Conservation (phyloP, 345 rosid species). For the Euphorbia pulcherrima region DNA sequence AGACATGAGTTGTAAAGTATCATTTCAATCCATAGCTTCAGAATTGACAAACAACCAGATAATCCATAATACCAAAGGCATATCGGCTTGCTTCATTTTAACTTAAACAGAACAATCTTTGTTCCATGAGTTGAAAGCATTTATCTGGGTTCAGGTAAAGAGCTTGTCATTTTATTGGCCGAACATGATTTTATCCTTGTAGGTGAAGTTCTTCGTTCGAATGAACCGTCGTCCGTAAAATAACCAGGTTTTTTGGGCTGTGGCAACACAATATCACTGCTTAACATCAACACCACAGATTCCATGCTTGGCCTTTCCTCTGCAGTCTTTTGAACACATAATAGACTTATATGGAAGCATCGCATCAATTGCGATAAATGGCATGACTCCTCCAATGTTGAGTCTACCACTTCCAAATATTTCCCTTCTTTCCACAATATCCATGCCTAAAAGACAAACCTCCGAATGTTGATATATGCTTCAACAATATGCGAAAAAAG, state of each 20-base stretch:
- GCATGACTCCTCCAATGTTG: constrained; percentile 4
- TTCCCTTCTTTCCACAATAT: constrained; percentile 27
- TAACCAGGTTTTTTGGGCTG: constrained; percentile 34
- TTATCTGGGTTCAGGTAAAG: constrained; percentile 7
- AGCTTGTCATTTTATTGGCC: not conserved
- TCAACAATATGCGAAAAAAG: too few relatives aligned
- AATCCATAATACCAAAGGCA: not conserved
- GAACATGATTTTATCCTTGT: not conserved
- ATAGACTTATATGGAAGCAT: constrained; percentile 29
- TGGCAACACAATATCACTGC: constrained; percentile 21
- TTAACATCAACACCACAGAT: constrained; percentile 35
- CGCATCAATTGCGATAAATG: not conserved
- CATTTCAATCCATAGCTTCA: not conserved
- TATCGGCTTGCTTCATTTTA: not conserved
- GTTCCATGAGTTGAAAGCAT: not conserved
- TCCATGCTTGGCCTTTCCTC: constrained; percentile 37
- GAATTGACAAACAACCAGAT: not conserved
- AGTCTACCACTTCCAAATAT: constrained; percentile 22
- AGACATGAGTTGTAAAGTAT: too few relatives aligned
- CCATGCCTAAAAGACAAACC: constrained; percentile 27
- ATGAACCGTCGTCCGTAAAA: not conserved
- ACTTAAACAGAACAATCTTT: not conserved
- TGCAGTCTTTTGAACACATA: constrained; percentile 37
- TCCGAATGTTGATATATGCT: not conserved
- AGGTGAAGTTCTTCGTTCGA: not conserved